Evolutionary conservation across 768 basidiomycete genomes (phyloP).

Genomic region (Tricholomella constricta): DNA sequence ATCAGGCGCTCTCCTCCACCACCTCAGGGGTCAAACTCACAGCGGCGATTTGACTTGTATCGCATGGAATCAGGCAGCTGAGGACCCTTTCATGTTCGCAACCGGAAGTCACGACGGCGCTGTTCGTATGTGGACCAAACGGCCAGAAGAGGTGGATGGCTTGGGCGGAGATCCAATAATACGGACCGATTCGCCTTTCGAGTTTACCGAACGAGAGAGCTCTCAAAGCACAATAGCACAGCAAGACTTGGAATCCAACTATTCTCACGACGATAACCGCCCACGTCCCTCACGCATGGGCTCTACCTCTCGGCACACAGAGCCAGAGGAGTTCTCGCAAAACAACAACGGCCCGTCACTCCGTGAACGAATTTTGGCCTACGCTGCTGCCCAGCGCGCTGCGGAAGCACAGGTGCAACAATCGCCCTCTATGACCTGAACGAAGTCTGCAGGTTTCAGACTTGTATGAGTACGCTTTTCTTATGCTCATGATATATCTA

Average conservation of each 20-base stretch:
- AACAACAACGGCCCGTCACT: constrained; percentile 7
- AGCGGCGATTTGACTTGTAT: constrained; percentile 78
- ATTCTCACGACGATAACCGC: not conserved
- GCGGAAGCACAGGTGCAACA: constrained; percentile 5
- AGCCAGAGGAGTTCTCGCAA: constrained; percentile 1
- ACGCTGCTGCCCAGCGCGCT: constrained; percentile 18
- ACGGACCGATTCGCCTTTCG: constrained; percentile 22
- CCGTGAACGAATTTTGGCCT: constrained; percentile 13
- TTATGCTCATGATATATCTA: not conserved
- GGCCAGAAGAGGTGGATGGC: constrained; percentile 23
- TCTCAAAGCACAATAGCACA: constrained; percentile 5
- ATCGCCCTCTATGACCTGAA: not conserved
- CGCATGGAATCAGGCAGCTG: constrained; percentile 73
- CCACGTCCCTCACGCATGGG: not conserved
- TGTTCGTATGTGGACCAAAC: constrained; percentile 71
- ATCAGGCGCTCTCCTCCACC: constrained; percentile 70
- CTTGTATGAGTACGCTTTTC: not conserved
- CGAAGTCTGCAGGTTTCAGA: not conserved
- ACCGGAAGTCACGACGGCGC: constrained; percentile 79
- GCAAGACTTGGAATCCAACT: constrained; percentile 9
- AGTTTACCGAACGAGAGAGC: constrained; percentile 16
- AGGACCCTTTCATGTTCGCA: constrained; percentile 71
- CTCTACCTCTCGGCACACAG: not conserved
- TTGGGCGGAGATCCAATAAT: constrained; percentile 5
- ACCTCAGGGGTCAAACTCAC: constrained; percentile 61